Conservation (phyloP, 495 filamentous ascomycete species). For the Choiromyces venosus region DNA sequence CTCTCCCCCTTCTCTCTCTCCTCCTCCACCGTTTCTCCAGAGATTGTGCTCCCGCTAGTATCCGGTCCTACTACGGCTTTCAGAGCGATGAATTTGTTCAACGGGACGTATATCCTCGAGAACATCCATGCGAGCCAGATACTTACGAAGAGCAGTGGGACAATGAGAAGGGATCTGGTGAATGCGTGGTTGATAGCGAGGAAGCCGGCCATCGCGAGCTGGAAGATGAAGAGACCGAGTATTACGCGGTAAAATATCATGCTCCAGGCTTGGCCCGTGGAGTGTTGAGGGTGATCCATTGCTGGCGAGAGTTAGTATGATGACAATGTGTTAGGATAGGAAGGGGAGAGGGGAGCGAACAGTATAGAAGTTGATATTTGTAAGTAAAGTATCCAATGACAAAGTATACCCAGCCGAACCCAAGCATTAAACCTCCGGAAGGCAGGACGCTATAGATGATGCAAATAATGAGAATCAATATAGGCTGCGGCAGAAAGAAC, state of each 20-base stretch:
- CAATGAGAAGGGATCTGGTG: constrained; percentile 61
- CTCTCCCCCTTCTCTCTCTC: constrained; percentile 52
- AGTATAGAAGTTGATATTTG: constrained; percentile 94
- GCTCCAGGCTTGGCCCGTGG: constrained; percentile 87
- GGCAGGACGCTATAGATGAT: constrained; percentile 89
- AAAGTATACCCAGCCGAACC: constrained; percentile 84
- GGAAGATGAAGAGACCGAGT: constrained; percentile 77
- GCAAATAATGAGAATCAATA: constrained; percentile 88
- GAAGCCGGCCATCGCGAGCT: constrained; percentile 83
- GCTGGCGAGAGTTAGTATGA: constrained; percentile 40
- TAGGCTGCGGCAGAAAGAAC: constrained; percentile 85
- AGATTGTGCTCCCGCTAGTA: constrained; percentile 10
- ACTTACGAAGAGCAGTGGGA: constrained; percentile 69
- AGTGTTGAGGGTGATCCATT: constrained; percentile 95
- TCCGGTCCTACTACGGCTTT: constrained; percentile 47
- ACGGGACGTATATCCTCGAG: constrained; percentile 65
- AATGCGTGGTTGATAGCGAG: constrained; percentile 70
- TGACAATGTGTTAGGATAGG: background rate
- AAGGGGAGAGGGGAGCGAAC: background rate
- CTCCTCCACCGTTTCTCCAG: constrained; percentile 55
- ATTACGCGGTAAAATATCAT: constrained; percentile 90
- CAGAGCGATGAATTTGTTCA: constrained; percentile 88
- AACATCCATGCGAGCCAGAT: constrained; percentile 82
- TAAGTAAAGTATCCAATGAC: constrained; percentile 84
- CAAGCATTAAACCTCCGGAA: constrained; percentile 71